Base-by-base conservation (phyloP, 768 basidiomycete species). In the Clathrus columnatus region DNA sequence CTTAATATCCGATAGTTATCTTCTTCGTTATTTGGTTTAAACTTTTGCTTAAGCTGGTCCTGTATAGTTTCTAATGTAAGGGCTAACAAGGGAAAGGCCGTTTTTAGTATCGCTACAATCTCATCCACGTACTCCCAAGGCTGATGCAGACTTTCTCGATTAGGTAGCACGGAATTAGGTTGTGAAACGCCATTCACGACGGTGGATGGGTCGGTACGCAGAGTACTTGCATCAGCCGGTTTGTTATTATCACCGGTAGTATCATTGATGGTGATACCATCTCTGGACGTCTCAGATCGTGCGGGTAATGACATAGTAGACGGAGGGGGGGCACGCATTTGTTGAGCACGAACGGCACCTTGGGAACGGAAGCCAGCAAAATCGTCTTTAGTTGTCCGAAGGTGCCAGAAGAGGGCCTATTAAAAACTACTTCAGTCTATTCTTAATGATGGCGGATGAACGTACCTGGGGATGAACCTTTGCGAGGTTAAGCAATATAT, bases 61-160 rank as follows among this genome's bases (percentile, higher is more conserved):
- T 94, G 87, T 79, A 97, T 87, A 16, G 91, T 94, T 72, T 99
- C 96, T 76, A 99, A 77, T 55, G 92, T 96, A 20, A 98, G 74
- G 27, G 95, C 90, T 30, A 99, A 78, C 6, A 99, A 77, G 0
- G 96, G 96, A 76, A 94, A 96, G 0, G 91, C 85, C 0, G 95
- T 96, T 72, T 99, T 98, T 63, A 98, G 75, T 32, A 91, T 84
- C 65, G 93, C 87, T 42, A 93, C 81, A 56, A 98, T 82, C 65
- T 98, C 96, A 20, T 99, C 96, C 6, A 96, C 83, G 62, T 87
- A 79, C 52, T 98, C 95, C 79, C 83, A 90, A 24, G 90, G 82
- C 62, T 88, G 87, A 58, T 67, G 67, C n/a, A n/a, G n/a, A 61
- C 16, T 55, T 65, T 61, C 47, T 61, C 61, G 51, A 62, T 55